These are phyloP conservation scores for Hondaea fermentalgiana DNA, from an alignment of 108 stramenopile species.

Conservation along the genomic window DNA sequence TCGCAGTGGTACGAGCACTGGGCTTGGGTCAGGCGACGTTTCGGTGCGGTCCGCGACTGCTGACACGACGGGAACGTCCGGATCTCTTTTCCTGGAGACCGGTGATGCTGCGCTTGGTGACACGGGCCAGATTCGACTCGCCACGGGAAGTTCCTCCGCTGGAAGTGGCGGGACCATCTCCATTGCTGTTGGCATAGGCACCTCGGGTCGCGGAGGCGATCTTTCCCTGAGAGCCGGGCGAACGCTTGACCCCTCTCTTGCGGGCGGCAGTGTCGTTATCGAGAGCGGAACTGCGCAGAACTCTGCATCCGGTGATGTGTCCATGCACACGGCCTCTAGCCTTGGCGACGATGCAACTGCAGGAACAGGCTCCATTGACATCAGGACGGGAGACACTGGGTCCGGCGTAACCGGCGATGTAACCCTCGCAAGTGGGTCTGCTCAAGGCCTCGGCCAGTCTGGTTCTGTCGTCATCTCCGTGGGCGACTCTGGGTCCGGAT, in stretches of 20 bases:
- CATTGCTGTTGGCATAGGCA: slow-evolving; percentile 28
- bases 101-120: slow-evolving; percentile 15
- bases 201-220: slow-evolving; percentile 33
- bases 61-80: slow-evolving; percentile 25
- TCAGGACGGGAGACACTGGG: not conserved
- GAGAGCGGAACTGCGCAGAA: not conserved
- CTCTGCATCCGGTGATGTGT: not conserved
- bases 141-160: not conserved
- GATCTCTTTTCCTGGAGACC: slow-evolving; percentile 21
- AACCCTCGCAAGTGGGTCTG: not conserved
- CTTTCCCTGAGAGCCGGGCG: slow-evolving; percentile 24
- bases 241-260: not conserved
- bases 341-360: not conserved
- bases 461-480: slow-evolving; percentile 25
- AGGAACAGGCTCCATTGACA: not conserved
- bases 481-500: slow-evolving; percentile 32
- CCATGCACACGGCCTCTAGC: not conserved
- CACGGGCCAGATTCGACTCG: not conserved
- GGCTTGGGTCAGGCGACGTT: slow-evolving; percentile 27
- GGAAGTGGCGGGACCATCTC: slow-evolving; percentile 17
- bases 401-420: not conserved
- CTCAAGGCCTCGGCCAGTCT: not conserved
- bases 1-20: slow-evolving; percentile 23
- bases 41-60: slow-evolving; percentile 16
- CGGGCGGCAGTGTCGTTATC: not conserved